Percentiles rank a stretch among this genome's conserved stretches.
Conservation (phyloP, 1,284 basidiomycete genomes). For the Coniferiporia sulphurascens region DNA sequence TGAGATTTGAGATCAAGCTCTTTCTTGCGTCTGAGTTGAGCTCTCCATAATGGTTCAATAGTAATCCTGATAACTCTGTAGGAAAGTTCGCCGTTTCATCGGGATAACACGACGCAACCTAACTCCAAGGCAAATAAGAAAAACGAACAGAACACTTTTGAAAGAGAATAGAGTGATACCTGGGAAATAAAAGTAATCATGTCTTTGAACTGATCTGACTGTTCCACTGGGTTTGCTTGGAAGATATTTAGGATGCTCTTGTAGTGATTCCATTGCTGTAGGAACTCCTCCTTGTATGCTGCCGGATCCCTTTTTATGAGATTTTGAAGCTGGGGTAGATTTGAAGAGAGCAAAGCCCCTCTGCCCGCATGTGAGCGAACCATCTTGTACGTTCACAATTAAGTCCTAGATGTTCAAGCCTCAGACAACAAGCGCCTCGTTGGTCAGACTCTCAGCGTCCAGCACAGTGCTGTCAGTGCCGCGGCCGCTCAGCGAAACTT, state of each 20-base stretch:
- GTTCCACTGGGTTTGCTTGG: constrained; percentile 72
- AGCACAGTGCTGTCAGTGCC: too few relatives aligned
- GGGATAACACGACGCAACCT: constrained; percentile 90
- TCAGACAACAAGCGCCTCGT: too few relatives aligned
- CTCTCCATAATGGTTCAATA: constrained; percentile 71
- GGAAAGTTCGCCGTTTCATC: constrained; percentile 82
- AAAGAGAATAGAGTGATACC: constrained; percentile 34
- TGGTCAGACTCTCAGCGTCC: too few relatives aligned
- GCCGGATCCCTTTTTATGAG: constrained; percentile 92
- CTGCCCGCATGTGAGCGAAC: constrained; percentile 25
- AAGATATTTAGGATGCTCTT: constrained; percentile 85
- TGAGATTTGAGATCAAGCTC: constrained; percentile 82
- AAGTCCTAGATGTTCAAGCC: neutral
- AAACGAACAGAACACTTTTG: constrained; percentile 1
- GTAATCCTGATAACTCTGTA: constrained; percentile 66
- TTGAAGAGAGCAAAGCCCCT: constrained; percentile 62
- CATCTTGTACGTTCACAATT: neutral
- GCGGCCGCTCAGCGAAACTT: neutral
- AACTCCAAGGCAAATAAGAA: constrained; percentile 11
- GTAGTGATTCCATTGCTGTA: constrained; percentile 99
- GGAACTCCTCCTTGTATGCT: constrained; percentile 93
- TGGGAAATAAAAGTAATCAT: constrained; percentile 84
- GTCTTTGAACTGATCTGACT: constrained; percentile 78
- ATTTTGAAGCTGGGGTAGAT: constrained; percentile 86
- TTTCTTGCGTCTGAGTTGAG: constrained; percentile 78